Base-by-base conservation (phyloP, 305 asterid genomes). In the Fraxinus dipetala region DNA sequence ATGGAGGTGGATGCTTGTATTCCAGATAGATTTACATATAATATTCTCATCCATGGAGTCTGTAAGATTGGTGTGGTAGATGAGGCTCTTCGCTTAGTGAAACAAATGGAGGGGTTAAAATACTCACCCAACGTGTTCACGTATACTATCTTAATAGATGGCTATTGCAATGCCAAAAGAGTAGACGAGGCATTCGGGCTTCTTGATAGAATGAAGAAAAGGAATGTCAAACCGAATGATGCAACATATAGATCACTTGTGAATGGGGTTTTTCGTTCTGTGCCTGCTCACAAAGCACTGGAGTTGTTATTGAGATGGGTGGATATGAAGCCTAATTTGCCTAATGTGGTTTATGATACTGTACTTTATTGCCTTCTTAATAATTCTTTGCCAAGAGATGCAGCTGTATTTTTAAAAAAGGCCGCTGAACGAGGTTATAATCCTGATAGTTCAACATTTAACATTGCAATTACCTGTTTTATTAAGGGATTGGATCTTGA, bases 31-130 rank as follows among this genome's bases (percentile, higher is more conserved):
- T 96, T 89, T 82, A 96, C 98, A 0, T 94, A 93, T 86, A 96
- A 94, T 83, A 91, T 91, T 75, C 94, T 96, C 81, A 90, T 96
- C 82, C 94, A 96, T 75, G 99, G 98, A 82, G 98, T 96, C 84
- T 96, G 95, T 85, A 93, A 93, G 89, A 93, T 87, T 45, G 97
- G 97, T 77, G 92, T 96, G 56, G 86, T 96, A 72, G 99, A 93
- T 6, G 99, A 96, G 91, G 98, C 98, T 0, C 85, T 92, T 78
- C 96, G 98, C n/a, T 80, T 96, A 35, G 89, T 92, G 85, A 96
- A 91, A 89, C 97, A 90, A 84, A 96, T 96, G 99, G 98, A 96
- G 88, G 90, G 88, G 28, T 84, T 86, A 86, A 91, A 92, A 75
- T 83, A 77, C 77, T 81, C 82, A 5, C 94, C 99, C 51, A 96